Percentiles rank a stretch among this genome's conserved stretches.
phyloP scores from a whole-genome alignment of 2,329 filamentous ascomycete species.

The Curvularia lunata region DNA sequence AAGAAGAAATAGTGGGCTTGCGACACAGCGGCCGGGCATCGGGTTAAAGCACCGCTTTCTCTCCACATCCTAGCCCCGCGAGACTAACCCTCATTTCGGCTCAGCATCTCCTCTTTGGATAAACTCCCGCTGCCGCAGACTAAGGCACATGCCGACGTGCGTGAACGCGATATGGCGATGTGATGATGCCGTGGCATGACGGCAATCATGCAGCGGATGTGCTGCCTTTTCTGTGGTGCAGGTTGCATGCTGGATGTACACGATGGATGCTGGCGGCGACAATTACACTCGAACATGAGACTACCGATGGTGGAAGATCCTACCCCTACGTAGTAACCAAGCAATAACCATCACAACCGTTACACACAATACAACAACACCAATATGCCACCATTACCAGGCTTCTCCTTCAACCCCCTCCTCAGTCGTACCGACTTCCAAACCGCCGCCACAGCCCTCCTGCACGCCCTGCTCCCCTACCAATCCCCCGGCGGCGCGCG shows the following conservation, averaged over 20 bases:
- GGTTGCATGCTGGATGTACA: background rate
- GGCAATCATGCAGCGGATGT: background rate
- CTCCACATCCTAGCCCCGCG: conserved; percentile 34
- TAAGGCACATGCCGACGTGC: background rate
- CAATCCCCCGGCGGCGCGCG: conserved; percentile 42
- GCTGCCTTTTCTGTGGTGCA: background rate
- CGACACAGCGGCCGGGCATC: conserved; percentile 32
- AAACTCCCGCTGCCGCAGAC: background rate
- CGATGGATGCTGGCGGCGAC: background rate
- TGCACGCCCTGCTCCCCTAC: conserved; percentile 36
- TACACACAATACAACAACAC: background rate
- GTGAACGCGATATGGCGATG: background rate
- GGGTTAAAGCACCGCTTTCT: conserved; percentile 30
- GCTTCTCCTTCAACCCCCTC: conserved; percentile 42
- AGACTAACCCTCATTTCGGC: conserved; percentile 29
- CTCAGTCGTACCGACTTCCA: conserved; percentile 34
- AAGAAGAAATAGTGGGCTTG: conserved; percentile 23
- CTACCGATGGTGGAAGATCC: background rate
- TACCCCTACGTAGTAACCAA: background rate
- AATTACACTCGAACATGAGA: background rate
- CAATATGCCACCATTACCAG: conserved; percentile 36
- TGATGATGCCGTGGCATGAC: background rate
- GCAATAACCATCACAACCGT: background rate
- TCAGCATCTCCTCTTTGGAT: conserved; percentile 8
- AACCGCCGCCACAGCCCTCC: conserved; percentile 29